A percentile compares a stretch with the other conserved stretches of the same genome.
These are phyloP conservation scores for Stachybotrys echinatus DNA, from an alignment of 2,329 filamentous ascomycete genomes.

Conservation along the genomic window DNA sequence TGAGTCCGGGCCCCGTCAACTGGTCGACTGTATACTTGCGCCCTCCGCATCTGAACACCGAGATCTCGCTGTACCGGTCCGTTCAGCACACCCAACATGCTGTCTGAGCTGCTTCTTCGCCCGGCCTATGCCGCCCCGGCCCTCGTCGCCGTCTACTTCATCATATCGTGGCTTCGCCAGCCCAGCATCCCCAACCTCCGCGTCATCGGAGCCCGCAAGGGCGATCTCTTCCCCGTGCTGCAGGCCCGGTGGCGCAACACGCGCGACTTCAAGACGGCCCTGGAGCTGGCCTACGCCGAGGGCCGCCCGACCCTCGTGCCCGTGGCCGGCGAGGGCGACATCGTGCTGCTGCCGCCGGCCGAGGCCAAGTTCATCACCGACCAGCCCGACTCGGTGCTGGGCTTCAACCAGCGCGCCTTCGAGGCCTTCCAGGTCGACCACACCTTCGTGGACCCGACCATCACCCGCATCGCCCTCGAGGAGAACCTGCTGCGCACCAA, in stretches of 20 bases:
- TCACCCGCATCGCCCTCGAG: background rate
- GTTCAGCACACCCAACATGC: background rate
- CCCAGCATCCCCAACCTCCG: background rate
- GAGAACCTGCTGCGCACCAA: background rate
- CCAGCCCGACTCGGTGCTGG: conserved; percentile 2
- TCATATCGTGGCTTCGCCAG: background rate
- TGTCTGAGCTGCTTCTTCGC: background rate
- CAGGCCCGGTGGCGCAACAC: background rate
- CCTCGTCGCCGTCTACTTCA: background rate
- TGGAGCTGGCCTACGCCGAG: background rate
- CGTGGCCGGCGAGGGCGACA: background rate
- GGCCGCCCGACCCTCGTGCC: background rate
- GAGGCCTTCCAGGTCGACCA: background rate
- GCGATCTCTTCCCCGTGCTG: background rate
- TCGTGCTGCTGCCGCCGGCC: background rate
- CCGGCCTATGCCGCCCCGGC: background rate
- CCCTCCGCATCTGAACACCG: too few species aligned
- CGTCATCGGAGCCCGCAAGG: background rate
- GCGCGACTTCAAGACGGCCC: background rate
- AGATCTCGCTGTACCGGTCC: too few species aligned
- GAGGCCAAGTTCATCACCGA: conserved; percentile 3
- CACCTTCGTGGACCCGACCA: background rate
- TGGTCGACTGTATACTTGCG: too few species aligned
- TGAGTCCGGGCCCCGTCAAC: too few species aligned
- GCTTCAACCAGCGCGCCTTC: background rate